Base-by-base conservation (phyloP, 305 asterid species). In the Lippia alba region DNA sequence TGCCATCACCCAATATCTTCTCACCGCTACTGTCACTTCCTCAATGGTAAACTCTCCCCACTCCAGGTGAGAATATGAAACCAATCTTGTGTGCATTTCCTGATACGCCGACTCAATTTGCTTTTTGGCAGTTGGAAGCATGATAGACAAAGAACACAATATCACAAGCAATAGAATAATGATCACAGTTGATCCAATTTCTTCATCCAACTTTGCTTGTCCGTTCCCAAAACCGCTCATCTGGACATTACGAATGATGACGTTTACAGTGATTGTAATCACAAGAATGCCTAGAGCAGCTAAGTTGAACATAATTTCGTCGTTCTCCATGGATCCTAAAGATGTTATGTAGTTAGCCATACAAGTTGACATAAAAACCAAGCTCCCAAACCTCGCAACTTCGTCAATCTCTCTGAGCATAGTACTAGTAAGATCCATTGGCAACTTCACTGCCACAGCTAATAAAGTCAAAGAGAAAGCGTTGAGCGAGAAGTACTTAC, bases 1-100 rank as follows among this genome's bases (percentile, higher is more conserved):
- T 20, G 67, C 79, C 79, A 80, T 76, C 65, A 73, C 59, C 81
- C 78, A 82, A 16, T 79, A 76, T 11, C 45, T 76, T 19, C 8
- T 70, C 60, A 82, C 69, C 4, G 1, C 12, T 4, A 11, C 5
- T 54, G 46, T 76, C 5, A 66, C 67, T 10, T 57, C 46, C 33
- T 57, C 71, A 36, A 20, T 1, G 0, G 19, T 16, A 9, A 63
- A 34, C 19, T 14, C 6, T 5, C 6, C 67, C 4, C 40, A 33
- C 6, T 9, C 41, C n/a, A n/a, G n/a, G n/a, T n/a, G 55, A 16
- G 39, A 11, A 64, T 16, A 7, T 41, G 44, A 16, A 15, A 56
- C 16, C 16, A 41, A 11, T 36, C 67, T 2, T 16, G 8, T 40
- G 44, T 67, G 71, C 75, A 70, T 70, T 7, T 75, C 81, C 0